Evolutionary conservation across 208 protist species (phyloP).

Genomic region (Endotrypanum monterogeii): DNA sequence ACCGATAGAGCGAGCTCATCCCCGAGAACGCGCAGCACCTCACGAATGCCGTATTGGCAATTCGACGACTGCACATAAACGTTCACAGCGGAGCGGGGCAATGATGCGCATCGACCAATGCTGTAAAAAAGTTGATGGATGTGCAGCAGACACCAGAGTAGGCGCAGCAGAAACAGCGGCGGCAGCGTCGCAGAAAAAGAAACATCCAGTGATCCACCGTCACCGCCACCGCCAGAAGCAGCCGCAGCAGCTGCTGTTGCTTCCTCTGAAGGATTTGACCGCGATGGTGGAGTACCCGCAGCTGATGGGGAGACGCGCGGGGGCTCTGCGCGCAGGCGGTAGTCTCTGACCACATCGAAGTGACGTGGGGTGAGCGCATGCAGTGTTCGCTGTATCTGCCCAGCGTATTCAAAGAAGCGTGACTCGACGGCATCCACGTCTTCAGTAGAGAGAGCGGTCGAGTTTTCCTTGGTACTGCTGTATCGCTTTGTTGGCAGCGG

Average conservation of each 20-base stretch:
- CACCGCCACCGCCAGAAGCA: background rate
- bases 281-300: background rate
- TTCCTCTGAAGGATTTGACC: background rate
- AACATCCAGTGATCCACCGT: background rate
- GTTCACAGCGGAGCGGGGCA: constrained; percentile 21
- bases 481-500: background rate
- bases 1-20: constrained; percentile 8
- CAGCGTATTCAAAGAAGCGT: constrained; percentile 33
- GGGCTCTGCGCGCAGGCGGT: constrained; percentile 8
- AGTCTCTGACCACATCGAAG: constrained; percentile 23
- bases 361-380: constrained; percentile 28
- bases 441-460: background rate
- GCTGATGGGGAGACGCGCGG: background rate
- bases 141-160: constrained; percentile 29
- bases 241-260: too few relatives aligned
- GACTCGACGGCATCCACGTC: constrained; percentile 31
- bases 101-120: constrained; percentile 18
- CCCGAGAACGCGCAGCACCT: constrained; percentile 28
- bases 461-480: background rate
- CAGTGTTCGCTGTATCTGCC: constrained; percentile 38
- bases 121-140: constrained; percentile 18
- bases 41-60: constrained; percentile 21
- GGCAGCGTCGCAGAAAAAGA: background rate
- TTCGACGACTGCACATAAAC: constrained; percentile 20
- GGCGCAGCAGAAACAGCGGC: constrained; percentile 14